Percentiles rank a stretch among this genome's conserved stretches.
Conservation (phyloP, 306 rosid species). For the Inga leiocalycina region DNA sequence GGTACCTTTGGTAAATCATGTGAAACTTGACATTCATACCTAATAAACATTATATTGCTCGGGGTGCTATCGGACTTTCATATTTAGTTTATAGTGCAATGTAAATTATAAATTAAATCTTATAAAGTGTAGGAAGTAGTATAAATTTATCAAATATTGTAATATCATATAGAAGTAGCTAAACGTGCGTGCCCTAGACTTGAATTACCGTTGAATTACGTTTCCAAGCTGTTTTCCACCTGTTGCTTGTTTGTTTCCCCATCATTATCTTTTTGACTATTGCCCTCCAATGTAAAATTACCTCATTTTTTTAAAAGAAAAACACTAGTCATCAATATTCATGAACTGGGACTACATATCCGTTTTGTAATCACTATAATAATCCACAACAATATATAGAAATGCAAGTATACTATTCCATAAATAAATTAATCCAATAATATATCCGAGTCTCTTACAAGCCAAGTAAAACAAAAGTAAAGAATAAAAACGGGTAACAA, state of each 20-base stretch:
- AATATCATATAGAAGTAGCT: no score
- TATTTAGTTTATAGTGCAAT: no score
- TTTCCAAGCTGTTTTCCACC: not conserved
- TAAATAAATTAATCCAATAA: not conserved
- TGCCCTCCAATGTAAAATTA: not conserved
- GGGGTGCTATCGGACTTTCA: no score
- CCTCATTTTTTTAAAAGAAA: not conserved
- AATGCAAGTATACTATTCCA: not conserved
- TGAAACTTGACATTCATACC: not conserved
- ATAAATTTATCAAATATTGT: no score
- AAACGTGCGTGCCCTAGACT: not conserved
- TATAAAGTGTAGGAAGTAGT: no score
- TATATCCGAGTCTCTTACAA: not conserved
- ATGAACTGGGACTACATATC: not conserved
- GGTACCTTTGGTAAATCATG: not conserved
- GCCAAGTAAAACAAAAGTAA: not conserved
- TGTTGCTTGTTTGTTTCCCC: not conserved
- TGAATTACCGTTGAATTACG: not conserved
- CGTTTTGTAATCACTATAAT: not conserved
- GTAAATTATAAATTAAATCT: no score
- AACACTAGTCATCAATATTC: not conserved
- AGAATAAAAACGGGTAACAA: not conserved
- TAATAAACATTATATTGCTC: no score
- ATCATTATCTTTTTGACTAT: no score
- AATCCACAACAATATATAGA: not conserved